Evolutionary conservation across 2,329 filamentous ascomycete genomes (phyloP).

Genomic region (Trichoderma sp.): DNA sequence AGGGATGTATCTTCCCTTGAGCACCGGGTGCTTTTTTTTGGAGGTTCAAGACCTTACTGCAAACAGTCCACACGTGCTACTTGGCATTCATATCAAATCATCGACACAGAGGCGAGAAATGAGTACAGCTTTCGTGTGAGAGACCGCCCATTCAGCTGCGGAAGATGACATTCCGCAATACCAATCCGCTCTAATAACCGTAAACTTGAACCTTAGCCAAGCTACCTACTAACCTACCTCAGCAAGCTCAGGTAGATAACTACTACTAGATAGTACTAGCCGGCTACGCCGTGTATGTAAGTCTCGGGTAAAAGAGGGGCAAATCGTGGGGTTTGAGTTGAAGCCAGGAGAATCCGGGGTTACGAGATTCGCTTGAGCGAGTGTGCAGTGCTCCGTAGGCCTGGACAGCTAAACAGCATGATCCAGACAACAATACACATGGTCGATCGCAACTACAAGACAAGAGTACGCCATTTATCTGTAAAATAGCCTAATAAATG

Average conservation of each 20-base stretch:
- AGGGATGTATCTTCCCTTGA: no score
- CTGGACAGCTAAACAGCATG: background rate
- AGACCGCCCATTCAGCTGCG: conserved; percentile 1
- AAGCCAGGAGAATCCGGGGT: background rate
- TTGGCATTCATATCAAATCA: background rate
- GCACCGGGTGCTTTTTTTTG: no score
- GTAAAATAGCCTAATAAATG: conserved; percentile 15
- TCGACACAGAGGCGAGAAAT: background rate
- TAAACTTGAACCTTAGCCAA: background rate
- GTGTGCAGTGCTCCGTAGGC: no score
- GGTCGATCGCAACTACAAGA: background rate
- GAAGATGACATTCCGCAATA: background rate
- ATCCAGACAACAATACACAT: background rate
- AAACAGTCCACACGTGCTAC: no score
- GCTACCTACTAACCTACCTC: background rate
- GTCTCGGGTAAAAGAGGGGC: conserved; percentile 23
- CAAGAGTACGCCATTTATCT: background rate
- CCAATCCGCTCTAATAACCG: background rate
- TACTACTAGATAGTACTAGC: no score
- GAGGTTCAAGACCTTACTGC: no score
- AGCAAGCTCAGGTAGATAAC: no score
- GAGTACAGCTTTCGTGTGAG: no score
- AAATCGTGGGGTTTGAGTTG: conserved; percentile 8
- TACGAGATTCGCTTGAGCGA: no score
- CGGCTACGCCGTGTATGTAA: no score